phyloP scores from a whole-genome alignment of 352 stramenopile genomes.

The Phytopythium helicoides region DNA sequence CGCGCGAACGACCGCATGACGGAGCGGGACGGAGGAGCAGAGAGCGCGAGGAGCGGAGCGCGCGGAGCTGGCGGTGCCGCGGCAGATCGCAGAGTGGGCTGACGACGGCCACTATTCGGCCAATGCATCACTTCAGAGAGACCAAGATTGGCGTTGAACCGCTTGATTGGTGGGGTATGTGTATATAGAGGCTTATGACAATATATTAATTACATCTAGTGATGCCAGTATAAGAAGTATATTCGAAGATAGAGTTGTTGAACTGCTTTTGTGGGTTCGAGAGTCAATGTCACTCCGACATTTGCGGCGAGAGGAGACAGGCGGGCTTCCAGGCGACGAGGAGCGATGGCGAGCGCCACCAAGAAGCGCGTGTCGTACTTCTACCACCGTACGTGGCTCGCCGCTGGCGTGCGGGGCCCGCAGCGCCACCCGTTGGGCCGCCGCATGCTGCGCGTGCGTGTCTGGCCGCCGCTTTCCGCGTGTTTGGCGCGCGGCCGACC shows the following conservation, averaged over 20 bases:
- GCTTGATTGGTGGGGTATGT: too few relatives aligned
- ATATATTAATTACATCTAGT: too few relatives aligned
- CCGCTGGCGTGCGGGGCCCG: too few relatives aligned
- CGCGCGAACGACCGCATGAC: conserved; percentile 5
- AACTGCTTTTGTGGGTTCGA: too few relatives aligned
- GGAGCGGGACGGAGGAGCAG: too few relatives aligned
- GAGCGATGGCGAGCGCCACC: conserved; percentile 35
- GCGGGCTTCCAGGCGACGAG: neutral
- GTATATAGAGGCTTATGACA: too few relatives aligned
- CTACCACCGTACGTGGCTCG: conserved; percentile 64
- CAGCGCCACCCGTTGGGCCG: neutral
- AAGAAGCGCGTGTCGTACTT: conserved; percentile 88
- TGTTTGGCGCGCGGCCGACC: neutral
- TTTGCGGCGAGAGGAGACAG: conserved; percentile 1
- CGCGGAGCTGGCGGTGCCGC: neutral
- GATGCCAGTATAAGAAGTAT: too few relatives aligned
- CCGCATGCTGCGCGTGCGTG: too few relatives aligned
- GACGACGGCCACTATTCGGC: too few relatives aligned
- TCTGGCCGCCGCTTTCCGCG: conserved; percentile 2
- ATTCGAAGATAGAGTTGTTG: too few relatives aligned
- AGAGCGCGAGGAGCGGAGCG: neutral
- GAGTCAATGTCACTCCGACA: conserved; percentile 8
- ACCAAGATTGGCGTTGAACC: too few relatives aligned
- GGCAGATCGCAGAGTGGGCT: neutral
- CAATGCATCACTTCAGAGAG: too few relatives aligned